Conservation (phyloP, 176 grass and related monocot species). For the Oryza glumipatula region DNA sequence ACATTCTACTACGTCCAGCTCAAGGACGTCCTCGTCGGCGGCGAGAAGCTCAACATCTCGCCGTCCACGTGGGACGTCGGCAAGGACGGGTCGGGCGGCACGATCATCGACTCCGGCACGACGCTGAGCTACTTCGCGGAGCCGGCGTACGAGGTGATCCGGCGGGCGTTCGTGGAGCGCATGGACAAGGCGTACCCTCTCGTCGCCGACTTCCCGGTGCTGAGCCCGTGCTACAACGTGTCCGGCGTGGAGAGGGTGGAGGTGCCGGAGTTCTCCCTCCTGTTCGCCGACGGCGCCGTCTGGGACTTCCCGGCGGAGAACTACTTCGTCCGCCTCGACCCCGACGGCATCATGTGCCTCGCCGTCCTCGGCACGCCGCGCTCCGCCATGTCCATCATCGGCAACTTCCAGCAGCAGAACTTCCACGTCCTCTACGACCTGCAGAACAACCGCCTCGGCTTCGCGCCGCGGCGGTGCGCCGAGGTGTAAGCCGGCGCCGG, state of each 20-base stretch:
- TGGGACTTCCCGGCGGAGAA: conserved; percentile 92
- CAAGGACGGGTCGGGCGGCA: conserved; percentile 72
- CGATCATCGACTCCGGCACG: conserved; percentile 93
- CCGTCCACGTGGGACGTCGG: conserved; percentile 39
- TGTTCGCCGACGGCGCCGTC: conserved; percentile 72
- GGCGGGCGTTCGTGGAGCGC: conserved; percentile 60
- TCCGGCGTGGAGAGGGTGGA: conserved; percentile 60
- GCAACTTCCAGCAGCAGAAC: conserved; percentile 98
- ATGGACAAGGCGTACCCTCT: conserved; percentile 55
- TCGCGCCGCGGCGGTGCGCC: conserved; percentile 78
- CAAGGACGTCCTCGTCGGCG: conserved; percentile 59
- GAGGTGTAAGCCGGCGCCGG: conserved; percentile 46
- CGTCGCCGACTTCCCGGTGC: conserved; percentile 63
- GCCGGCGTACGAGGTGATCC: conserved; percentile 70
- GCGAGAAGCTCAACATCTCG: conserved; percentile 54
- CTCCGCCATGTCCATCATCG: conserved; percentile 68
- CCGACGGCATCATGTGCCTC: conserved; percentile 74
- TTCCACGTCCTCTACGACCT: conserved; percentile 88
- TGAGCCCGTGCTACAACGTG: conserved; percentile 90
- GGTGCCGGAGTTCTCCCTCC: conserved; percentile 70
- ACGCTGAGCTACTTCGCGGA: conserved; percentile 92
- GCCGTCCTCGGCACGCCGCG: conserved; percentile 70
- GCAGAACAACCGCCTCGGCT: conserved; percentile 65
- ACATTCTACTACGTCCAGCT: conserved; percentile 95
- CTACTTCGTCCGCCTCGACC: conserved; percentile 85